Conservation (phyloP, 148 eudicot species). For the Rhododendron kiyosumense region DNA sequence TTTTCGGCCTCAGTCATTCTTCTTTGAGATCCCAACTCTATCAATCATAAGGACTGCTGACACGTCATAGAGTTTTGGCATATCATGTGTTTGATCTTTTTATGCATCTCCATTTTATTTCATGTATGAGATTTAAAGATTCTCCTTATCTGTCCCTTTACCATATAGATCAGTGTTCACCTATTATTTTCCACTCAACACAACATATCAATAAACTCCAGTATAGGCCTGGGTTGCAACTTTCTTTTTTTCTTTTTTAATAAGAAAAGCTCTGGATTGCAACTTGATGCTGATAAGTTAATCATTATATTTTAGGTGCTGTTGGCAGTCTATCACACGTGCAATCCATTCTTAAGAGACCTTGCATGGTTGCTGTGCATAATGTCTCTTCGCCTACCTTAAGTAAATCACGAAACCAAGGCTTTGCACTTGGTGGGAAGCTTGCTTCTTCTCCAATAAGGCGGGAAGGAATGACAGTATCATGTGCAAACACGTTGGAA, state of each 20-base stretch:
- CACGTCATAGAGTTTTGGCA: neutral
- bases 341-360: constrained; percentile 36
- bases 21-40: neutral
- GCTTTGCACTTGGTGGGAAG: constrained; percentile 28
- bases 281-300: constrained; percentile 3
- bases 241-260: too few relatives aligned
- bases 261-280: neutral
- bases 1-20: neutral
- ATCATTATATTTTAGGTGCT: constrained; percentile 22
- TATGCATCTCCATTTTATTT: neutral
- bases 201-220: neutral
- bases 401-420: constrained; percentile 28
- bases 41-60: neutral
- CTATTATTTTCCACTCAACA: neutral
- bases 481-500: constrained; percentile 58
- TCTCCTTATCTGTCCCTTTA: neutral
- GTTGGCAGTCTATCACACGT: constrained; percentile 38
- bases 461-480: constrained; percentile 28
- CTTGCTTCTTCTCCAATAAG: constrained; percentile 33
- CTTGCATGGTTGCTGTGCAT: constrained; percentile 25
- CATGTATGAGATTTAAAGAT: neutral
- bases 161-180: neutral
- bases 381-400: constrained; percentile 22
- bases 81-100: neutral
- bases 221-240: neutral